Evolutionary conservation across 2,329 filamentous ascomycete genomes (phyloP).

Genomic region (Venturia nashicola): DNA sequence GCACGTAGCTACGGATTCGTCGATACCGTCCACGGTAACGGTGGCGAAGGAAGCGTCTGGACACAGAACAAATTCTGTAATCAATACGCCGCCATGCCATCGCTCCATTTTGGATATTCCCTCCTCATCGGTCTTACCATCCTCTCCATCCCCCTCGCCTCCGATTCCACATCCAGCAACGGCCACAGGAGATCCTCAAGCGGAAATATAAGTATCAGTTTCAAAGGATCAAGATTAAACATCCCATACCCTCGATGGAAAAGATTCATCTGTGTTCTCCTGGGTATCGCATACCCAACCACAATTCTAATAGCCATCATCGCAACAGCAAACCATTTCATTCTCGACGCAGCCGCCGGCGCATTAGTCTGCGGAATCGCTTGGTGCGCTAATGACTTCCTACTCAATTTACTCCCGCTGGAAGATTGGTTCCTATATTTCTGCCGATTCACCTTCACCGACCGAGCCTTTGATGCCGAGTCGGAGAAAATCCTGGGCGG

Average conservation of each 20-base stretch:
- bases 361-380: conserved; percentile 51
- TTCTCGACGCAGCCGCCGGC: conserved; percentile 59
- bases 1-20: conserved; percentile 48
- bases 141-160: conserved; percentile 48
- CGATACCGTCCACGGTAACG: conserved; percentile 44
- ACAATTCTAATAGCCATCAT: conserved; percentile 56
- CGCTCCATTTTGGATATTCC: conserved; percentile 63
- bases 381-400: conserved; percentile 42
- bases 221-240: conserved; percentile 1
- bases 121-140: conserved; percentile 61
- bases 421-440: conserved; percentile 57
- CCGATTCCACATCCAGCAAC: neutral
- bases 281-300: conserved; percentile 52
- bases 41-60: conserved; percentile 56
- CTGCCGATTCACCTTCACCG: conserved; percentile 53
- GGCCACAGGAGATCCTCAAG: neutral
- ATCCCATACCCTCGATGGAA: neutral
- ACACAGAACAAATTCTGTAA: conserved; percentile 64
- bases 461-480: conserved; percentile 10
- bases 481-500: too few relatives aligned
- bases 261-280: conserved; percentile 24
- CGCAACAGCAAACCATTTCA: conserved; percentile 60
- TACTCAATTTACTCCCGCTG: conserved; percentile 51
- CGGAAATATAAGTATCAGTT: neutral
- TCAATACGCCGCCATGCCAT: conserved; percentile 59